phyloP scores from a whole-genome alignment of 2,329 filamentous ascomycete genomes.

The Hortaea werneckii region DNA sequence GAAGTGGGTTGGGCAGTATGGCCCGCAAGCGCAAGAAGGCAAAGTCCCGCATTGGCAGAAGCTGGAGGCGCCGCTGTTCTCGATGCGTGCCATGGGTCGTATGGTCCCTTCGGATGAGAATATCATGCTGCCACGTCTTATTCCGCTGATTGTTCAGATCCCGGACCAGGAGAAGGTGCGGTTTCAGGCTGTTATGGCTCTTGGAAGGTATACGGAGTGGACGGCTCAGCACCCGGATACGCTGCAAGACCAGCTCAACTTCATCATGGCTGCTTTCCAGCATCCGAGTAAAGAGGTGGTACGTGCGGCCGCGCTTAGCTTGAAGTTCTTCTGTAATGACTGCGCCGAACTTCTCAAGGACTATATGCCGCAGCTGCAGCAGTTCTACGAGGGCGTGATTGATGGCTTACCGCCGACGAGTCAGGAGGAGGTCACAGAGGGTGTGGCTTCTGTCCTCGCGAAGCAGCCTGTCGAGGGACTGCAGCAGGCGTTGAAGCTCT shows the following conservation, averaged over 20 bases:
- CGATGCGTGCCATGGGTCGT: slow-evolving; percentile 87
- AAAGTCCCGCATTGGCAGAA: slow-evolving; percentile 92
- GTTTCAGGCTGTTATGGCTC: slow-evolving; percentile 95
- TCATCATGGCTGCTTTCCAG: slow-evolving; percentile 87
- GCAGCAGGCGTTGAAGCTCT: slow-evolving; percentile 78
- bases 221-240: slow-evolving; percentile 89
- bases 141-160: slow-evolving; percentile 87
- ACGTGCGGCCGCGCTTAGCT: slow-evolving; percentile 80
- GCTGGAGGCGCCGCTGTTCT: slow-evolving; percentile 88
- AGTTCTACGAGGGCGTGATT: slow-evolving; percentile 83
- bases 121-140: slow-evolving; percentile 79
- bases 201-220: slow-evolving; percentile 96
- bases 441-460: slow-evolving; percentile 82
- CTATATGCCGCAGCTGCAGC: slow-evolving; percentile 77
- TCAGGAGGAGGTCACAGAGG: slow-evolving; percentile 93
- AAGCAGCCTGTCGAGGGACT: slow-evolving; percentile 72
- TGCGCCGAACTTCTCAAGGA: slow-evolving; percentile 77
- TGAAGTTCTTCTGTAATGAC: slow-evolving; percentile 95
- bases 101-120: slow-evolving; percentile 89
- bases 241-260: slow-evolving; percentile 84
- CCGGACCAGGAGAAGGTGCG: slow-evolving; percentile 95
- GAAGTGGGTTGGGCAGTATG: slow-evolving; percentile 77
- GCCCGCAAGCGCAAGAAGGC: slow-evolving; percentile 58
- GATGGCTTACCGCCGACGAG: slow-evolving; percentile 76
- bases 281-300: slow-evolving; percentile 84